phyloP scores from a whole-genome alignment of 768 basidiomycete species.

The Tremella mesenterica region DNA sequence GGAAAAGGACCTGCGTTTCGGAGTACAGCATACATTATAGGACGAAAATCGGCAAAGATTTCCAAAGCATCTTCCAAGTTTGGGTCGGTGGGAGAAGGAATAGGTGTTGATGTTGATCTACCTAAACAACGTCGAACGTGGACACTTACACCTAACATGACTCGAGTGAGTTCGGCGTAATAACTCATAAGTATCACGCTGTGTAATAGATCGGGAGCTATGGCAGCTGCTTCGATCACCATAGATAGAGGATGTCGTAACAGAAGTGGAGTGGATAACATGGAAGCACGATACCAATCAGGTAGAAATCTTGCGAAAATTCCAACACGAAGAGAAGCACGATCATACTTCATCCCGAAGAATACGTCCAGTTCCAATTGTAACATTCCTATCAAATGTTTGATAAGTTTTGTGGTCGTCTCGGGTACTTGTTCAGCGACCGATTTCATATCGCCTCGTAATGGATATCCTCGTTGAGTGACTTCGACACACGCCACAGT shows the following conservation, averaged over 20 bases:
- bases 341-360: conserved; percentile 31
- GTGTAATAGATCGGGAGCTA: conserved; percentile 78
- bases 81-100: conserved; percentile 47
- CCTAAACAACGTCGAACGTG: conserved; percentile 25
- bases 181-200: conserved; percentile 82
- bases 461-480: conserved; percentile 58
- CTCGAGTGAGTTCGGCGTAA: conserved; percentile 79
- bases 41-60: conserved; percentile 64
- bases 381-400: conserved; percentile 64
- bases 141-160: conserved; percentile 61
- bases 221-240: conserved; percentile 79
- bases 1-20: conserved; percentile 27
- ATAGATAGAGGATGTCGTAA: conserved; percentile 83
- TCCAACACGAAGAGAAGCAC: conserved; percentile 34
- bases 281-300: conserved; percentile 82
- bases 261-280: conserved; percentile 75
- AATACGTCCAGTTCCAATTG: conserved; percentile 36
- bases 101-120: neutral
- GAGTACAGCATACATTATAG: conserved; percentile 27
- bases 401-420: conserved; percentile 64
- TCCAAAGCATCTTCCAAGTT: conserved; percentile 53
- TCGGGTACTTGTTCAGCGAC: conserved; percentile 72
- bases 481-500: conserved; percentile 76
- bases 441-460: conserved; percentile 48
- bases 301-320: conserved; percentile 83